Base-by-base conservation (phyloP, 108 stramenopile genomes). In the Cyclotella distinguenda region DNA sequence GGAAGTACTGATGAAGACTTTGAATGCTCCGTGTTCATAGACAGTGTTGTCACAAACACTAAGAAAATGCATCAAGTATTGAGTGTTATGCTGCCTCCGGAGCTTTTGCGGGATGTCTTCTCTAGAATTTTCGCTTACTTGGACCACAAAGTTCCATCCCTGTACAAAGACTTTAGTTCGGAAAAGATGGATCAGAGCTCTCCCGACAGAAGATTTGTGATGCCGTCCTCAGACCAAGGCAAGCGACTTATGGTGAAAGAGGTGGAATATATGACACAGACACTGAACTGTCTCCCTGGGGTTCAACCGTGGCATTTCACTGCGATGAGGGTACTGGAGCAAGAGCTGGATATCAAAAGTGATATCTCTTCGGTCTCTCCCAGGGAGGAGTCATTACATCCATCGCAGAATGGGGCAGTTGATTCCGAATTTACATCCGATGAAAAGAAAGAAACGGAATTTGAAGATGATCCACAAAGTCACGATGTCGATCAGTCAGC, bases 31-130 rank as follows among this genome's bases (percentile, higher is more conserved):
- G 80, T 78, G 11, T 98, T 97, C 69, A 68, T 97, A 31, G 95
- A 94, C 12, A 96, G 95, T 30, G 87, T 97, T 19, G 61, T 82
- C 6, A 85, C 78, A 25, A 97, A 93, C 50, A 86, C 95, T 0
- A 81, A 70, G 36, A 93, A 96, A 53, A 86, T 98, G 93, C 96
- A 98, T 59, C 93, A 93, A 61, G 96, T 98, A n/a, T 66, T 98
- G 33, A 70, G 66, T 52, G 59, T 78, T 47, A 76, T 95, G 68
- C 81, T 98, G 8, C 96, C 97, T 7, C 80, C 83, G 2, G 95
- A 95, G 44, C 88, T 97, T 61, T 78, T 98, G 23, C 85, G 86
- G 60, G 97, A 97, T 67, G 94, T 97, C 11, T 96, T 96, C 64
- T 87, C 83, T 8, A 78, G 95, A 34, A 96, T 98, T 53, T 98